Percentiles rank a stretch among this genome's conserved stretches.
Evolutionary conservation across 2,329 filamentous ascomycete species (phyloP).

Genomic region (Penicillium corylophilum): DNA sequence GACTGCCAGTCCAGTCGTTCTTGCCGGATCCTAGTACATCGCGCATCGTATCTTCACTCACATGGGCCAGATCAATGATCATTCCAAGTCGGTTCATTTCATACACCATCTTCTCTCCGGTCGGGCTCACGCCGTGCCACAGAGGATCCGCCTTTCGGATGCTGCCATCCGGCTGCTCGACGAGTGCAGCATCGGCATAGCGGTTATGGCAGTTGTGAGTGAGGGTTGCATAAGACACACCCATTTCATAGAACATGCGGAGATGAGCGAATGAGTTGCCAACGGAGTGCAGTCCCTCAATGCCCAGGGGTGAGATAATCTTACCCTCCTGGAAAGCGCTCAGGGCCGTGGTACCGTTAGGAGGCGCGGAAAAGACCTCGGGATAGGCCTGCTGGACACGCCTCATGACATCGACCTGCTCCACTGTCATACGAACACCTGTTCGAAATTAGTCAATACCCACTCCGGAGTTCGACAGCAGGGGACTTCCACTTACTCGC

Average conservation of each 20-base stretch:
- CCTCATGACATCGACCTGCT: conserved; percentile 39
- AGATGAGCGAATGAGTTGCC: conserved; percentile 71
- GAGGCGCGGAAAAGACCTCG: conserved; percentile 54
- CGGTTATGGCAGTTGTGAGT: conserved; percentile 93
- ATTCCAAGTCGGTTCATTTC: conserved; percentile 96
- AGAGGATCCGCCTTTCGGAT: conserved; percentile 40
- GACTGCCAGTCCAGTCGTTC: conserved; percentile 66
- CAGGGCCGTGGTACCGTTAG: conserved; percentile 62
- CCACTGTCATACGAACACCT: conserved; percentile 36
- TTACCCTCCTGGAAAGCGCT: conserved; percentile 60
- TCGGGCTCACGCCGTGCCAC: conserved; percentile 66
- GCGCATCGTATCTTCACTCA: conserved; percentile 75
- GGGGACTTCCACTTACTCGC: conserved; percentile 49
- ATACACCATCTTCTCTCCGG: conserved; percentile 66
- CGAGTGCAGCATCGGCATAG: conserved; percentile 79
- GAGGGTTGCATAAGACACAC: conserved; percentile 82
- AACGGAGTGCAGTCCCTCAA: conserved; percentile 91
- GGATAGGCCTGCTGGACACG: conserved; percentile 36
- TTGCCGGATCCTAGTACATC: conserved; percentile 68
- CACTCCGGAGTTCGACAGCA: conserved; percentile 20
- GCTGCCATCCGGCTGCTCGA: conserved; percentile 34
- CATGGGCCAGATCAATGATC: conserved; percentile 87
- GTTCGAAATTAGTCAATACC: neutral
- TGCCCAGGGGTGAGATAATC: conserved; percentile 74
- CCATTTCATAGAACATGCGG: conserved; percentile 71